phyloP scores from a whole-genome alignment of 495 filamentous ascomycete species.

The Cetradonia linearis region DNA sequence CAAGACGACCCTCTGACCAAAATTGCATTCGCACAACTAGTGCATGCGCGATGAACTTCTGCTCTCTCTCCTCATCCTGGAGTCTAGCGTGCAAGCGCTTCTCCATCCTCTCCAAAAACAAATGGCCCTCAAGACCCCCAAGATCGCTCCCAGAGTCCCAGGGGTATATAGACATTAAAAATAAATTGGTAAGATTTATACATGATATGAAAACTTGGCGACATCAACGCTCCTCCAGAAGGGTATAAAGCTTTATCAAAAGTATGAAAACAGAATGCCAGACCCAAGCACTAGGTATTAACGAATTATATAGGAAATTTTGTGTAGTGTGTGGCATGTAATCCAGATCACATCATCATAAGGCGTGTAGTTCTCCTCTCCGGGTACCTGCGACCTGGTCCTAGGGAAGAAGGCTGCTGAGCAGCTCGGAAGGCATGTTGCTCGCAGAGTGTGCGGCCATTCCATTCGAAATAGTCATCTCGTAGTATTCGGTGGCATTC shows the following conservation, averaged over 20 bases:
- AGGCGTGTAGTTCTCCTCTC: slow-evolving; percentile 76
- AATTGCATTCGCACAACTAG: not conserved
- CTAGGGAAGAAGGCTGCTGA: slow-evolving; percentile 35
- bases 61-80: not conserved
- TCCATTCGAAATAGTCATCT: slow-evolving; percentile 64
- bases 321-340: slow-evolving; percentile 18
- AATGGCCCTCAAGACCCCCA: not conserved
- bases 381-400: slow-evolving; percentile 40
- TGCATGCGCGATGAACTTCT: not conserved
- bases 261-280: slow-evolving; percentile 1
- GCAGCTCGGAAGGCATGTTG: slow-evolving; percentile 63
- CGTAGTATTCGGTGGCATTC: slow-evolving; percentile 49
- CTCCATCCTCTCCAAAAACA: not conserved
- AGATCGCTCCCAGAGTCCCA: not conserved
- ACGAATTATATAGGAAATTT: slow-evolving; percentile 14
- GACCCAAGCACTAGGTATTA: slow-evolving; percentile 10
- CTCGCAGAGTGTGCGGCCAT: slow-evolving; percentile 66
- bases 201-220: not conserved
- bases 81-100: not conserved
- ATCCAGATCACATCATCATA: slow-evolving; percentile 64
- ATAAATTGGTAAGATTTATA: slow-evolving; percentile 1
- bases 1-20: not conserved
- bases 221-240: slow-evolving; percentile 16
- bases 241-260: slow-evolving; percentile 21
- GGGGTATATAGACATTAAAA: slow-evolving; percentile 18